Evolutionary conservation across 108 stramenopile species (phyloP).

Genomic region (Stephanodiscus minutulus): DNA sequence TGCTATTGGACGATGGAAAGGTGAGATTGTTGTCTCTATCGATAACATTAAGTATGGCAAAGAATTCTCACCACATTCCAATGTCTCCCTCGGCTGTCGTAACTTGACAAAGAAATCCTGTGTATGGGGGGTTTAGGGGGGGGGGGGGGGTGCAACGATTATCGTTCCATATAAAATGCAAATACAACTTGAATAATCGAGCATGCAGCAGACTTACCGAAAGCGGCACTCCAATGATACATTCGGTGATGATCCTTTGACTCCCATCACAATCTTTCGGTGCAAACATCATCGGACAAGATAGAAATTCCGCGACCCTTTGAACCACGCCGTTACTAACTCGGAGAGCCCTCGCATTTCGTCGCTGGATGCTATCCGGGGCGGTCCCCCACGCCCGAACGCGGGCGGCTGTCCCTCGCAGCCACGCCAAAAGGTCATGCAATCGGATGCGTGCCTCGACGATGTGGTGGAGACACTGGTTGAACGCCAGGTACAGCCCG

Average conservation of each 20-base stretch:
- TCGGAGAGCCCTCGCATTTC: constrained; percentile 76
- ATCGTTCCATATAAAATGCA: not conserved
- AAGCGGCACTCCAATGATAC: constrained; percentile 44
- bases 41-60: not conserved
- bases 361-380: constrained; percentile 63
- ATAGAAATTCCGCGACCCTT: constrained; percentile 53
- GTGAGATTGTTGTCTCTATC: not conserved
- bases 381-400: constrained; percentile 82
- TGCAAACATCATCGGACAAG: constrained; percentile 29
- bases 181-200: not conserved
- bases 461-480: constrained; percentile 52
- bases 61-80: constrained; percentile 5
- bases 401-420: constrained; percentile 68
- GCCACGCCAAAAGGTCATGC: constrained; percentile 71
- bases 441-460: constrained; percentile 69
- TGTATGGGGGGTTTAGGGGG: too few species aligned
- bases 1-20: not conserved
- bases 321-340: constrained; percentile 62
- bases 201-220: constrained; percentile 25
- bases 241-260: constrained; percentile 41
- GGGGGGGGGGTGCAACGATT: not conserved
- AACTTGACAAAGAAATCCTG: constrained; percentile 26
- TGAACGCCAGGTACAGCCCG: constrained; percentile 42
- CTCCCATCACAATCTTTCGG: constrained; percentile 5
- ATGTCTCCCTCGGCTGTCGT: constrained; percentile 4